Conservation (phyloP, 352 stramenopile species). For the Pythium dissimile region DNA sequence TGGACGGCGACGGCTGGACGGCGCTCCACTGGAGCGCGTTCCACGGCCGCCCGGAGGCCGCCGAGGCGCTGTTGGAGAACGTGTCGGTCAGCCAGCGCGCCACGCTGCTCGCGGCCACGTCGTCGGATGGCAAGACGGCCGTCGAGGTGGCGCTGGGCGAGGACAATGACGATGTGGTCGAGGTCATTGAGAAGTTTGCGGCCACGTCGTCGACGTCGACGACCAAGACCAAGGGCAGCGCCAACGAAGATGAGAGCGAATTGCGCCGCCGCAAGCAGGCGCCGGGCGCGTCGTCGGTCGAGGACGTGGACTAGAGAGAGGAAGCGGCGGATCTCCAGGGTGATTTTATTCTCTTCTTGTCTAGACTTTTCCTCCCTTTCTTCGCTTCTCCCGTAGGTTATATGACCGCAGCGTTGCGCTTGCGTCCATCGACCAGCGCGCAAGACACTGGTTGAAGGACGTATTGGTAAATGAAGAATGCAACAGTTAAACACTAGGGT, state of each 20-base stretch:
- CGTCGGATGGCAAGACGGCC: constrained; percentile 58
- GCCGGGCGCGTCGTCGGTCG: constrained; percentile 38
- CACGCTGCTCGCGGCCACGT: constrained; percentile 48
- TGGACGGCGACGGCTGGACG: constrained; percentile 78
- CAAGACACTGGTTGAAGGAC: too few species aligned
- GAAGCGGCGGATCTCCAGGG: too few species aligned
- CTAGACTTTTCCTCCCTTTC: background rate
- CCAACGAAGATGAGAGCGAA: constrained; percentile 24
- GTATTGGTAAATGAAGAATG: too few species aligned
- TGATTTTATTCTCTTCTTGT: background rate
- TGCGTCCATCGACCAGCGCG: too few species aligned
- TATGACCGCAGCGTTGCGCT: too few species aligned
- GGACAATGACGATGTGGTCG: constrained; percentile 64
- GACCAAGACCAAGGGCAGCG: constrained; percentile 9
- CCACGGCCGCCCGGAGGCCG: constrained; percentile 69
- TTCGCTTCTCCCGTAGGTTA: too few species aligned
- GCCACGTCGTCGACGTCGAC: constrained; percentile 3
- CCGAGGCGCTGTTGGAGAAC: constrained; percentile 49
- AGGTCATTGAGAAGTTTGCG: constrained; percentile 44
- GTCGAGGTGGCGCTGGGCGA: constrained; percentile 66
- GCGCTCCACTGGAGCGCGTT: constrained; percentile 84
- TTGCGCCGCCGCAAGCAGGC: constrained; percentile 55
- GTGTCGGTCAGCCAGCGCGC: constrained; percentile 34
- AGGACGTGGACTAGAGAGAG: constrained; percentile 66
- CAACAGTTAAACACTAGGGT: too few species aligned